Conservation (phyloP, 2,329 filamentous ascomycete genomes). For the Bipolaris cookei region DNA sequence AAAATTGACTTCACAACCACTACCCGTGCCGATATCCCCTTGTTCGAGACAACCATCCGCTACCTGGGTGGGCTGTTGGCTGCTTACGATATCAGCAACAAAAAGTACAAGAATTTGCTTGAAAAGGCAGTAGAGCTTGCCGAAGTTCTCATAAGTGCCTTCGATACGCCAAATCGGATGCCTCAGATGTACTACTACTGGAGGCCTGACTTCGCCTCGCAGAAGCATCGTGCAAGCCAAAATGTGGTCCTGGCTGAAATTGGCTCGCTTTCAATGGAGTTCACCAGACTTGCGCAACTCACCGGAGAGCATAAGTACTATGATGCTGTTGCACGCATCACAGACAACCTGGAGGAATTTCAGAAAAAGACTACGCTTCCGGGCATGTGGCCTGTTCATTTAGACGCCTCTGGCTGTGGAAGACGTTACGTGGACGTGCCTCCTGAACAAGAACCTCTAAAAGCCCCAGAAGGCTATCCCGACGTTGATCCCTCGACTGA, state of each 20-base stretch:
- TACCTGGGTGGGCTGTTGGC: constrained; percentile 72
- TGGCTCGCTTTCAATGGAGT: constrained; percentile 57
- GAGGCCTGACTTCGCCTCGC: constrained; percentile 51
- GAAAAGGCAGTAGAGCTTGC: constrained; percentile 68
- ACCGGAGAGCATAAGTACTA: constrained; percentile 57
- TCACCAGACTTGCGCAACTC: constrained; percentile 55
- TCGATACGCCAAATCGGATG: constrained; percentile 73
- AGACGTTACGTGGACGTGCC: constrained; percentile 33
- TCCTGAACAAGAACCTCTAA: constrained; percentile 32
- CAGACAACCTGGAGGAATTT: constrained; percentile 51
- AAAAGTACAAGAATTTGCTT: constrained; percentile 60
- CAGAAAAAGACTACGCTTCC: constrained; percentile 55
- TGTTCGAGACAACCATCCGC: constrained; percentile 75
- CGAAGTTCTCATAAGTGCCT: constrained; percentile 68
- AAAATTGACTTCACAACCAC: constrained; percentile 67
- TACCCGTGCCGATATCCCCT: constrained; percentile 60
- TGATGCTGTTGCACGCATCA: constrained; percentile 56
- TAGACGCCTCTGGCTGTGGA: constrained; percentile 53
- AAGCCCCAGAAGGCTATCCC: constrained; percentile 16
- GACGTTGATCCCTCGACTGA: constrained; percentile 3
- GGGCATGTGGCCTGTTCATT: constrained; percentile 57
- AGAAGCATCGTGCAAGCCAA: constrained; percentile 50
- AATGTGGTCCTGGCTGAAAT: constrained; percentile 56
- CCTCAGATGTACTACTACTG: constrained; percentile 66
- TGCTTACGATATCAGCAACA: constrained; percentile 71